Conservation (phyloP, 345 rosid genomes). For the Cardamine occulta region DNA sequence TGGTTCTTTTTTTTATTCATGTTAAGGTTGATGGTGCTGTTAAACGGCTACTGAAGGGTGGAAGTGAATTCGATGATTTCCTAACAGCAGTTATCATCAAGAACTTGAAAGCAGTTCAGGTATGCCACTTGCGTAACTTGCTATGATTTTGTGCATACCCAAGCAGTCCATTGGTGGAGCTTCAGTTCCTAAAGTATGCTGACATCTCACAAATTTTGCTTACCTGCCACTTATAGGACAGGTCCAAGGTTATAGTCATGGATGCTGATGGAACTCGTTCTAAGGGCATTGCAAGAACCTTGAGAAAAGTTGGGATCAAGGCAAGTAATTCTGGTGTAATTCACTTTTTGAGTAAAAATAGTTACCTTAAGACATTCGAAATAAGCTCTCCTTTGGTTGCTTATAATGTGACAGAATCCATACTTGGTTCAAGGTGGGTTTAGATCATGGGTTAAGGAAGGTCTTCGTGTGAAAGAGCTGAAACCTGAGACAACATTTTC, state of each 20-base stretch:
- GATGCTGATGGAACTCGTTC: constrained; percentile 88
- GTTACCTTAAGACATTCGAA: not conserved
- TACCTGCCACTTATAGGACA: constrained; percentile 78
- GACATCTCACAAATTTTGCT: constrained; percentile 47
- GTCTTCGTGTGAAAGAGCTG: constrained; percentile 77
- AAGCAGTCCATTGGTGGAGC: not conserved
- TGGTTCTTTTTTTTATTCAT: constrained; percentile 37
- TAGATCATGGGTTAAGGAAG: constrained; percentile 78
- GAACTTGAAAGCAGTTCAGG: constrained; percentile 82
- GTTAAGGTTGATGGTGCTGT: constrained; percentile 66
- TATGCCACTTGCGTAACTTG: constrained; percentile 41
- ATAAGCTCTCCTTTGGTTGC: constrained; percentile 16
- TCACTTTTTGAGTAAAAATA: constrained; percentile 7
- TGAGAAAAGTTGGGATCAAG: constrained; percentile 84
- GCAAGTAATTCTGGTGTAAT: constrained; percentile 45
- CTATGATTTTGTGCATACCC: constrained; percentile 11
- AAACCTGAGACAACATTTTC: constrained; percentile 79
- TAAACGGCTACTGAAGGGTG: constrained; percentile 66
- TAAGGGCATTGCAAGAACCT: constrained; percentile 88
- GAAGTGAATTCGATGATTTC: constrained; percentile 70
- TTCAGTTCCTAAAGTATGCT: constrained; percentile 18
- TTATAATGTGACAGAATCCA: constrained; percentile 58
- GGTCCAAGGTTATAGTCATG: constrained; percentile 91
- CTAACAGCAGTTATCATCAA: constrained; percentile 73
- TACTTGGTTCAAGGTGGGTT: constrained; percentile 87